These are phyloP conservation scores for Silybum marianum DNA, from an alignment of 129 eudicot genomes.

Conservation along the genomic window DNA sequence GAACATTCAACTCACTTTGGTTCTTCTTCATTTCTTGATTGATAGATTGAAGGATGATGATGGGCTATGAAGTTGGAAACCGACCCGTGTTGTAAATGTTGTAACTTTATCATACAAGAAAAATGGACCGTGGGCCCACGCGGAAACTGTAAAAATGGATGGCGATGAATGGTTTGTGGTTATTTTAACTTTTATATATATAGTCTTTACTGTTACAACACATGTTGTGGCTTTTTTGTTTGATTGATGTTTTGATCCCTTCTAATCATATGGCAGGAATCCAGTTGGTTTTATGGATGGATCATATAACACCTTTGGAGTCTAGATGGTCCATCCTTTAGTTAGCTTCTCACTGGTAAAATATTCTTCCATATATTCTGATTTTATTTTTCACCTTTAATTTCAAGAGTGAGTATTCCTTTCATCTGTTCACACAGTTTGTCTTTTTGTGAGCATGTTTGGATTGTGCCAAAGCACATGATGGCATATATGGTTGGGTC, in stretches of 20 bases:
- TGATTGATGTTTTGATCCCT: slow-evolving; percentile 26
- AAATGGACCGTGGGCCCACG: slow-evolving; percentile 24
- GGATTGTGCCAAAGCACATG: slow-evolving; percentile 18
- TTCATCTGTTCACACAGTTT: slow-evolving; percentile 18
- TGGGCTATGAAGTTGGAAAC: slow-evolving; percentile 40
- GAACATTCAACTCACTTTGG: neutral
- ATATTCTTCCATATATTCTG: slow-evolving; percentile 46
- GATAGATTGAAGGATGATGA: slow-evolving; percentile 29
- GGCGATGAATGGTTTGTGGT: slow-evolving; percentile 37
- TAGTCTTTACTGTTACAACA: slow-evolving; percentile 25
- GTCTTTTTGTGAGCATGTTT: slow-evolving; percentile 18
- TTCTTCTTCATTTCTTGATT: slow-evolving; percentile 16
- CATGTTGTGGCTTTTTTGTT: slow-evolving; percentile 27
- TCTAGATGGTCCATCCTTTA: slow-evolving; percentile 40
- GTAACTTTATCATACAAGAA: slow-evolving; percentile 31
- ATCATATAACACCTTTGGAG: slow-evolving; percentile 34
- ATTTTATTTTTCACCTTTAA: slow-evolving; percentile 27
- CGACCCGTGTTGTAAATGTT: slow-evolving; percentile 9
- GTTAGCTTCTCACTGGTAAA: slow-evolving; percentile 29
- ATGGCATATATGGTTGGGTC: neutral
- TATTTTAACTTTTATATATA: slow-evolving; percentile 8
- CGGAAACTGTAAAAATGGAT: slow-evolving; percentile 55
- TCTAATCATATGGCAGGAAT: slow-evolving; percentile 39
- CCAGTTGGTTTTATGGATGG: slow-evolving; percentile 24
- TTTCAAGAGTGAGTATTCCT: neutral